These are phyloP conservation scores for Acanthochlamys bracteata DNA, from an alignment of 106 monocot genomes.

Conservation along the genomic window DNA sequence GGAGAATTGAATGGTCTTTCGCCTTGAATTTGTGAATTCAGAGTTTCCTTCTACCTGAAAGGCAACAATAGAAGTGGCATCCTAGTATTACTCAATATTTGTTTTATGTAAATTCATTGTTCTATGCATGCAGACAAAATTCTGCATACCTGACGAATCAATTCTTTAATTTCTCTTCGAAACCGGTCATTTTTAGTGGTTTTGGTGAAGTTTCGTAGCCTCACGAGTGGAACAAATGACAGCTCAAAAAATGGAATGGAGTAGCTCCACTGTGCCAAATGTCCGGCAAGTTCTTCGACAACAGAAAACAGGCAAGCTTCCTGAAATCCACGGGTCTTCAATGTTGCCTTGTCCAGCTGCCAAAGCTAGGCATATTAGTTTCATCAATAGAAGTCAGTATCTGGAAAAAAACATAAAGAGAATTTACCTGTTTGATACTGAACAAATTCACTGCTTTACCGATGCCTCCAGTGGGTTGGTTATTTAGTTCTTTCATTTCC, in stretches of 20 bases:
- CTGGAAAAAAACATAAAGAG: not conserved
- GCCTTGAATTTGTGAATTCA: slow-evolving; percentile 55
- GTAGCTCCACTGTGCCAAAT: slow-evolving; percentile 87
- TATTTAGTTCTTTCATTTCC: slow-evolving; percentile 79
- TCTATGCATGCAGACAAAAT: not conserved
- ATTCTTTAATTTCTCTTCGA: slow-evolving; percentile 69
- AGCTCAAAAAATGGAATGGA: slow-evolving; percentile 87
- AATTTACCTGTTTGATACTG: slow-evolving; percentile 55
- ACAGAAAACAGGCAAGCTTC: slow-evolving; percentile 71
- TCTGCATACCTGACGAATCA: slow-evolving; percentile 60
- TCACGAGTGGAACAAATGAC: slow-evolving; percentile 74
- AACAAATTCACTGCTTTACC: slow-evolving; percentile 76
- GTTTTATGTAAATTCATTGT: not conserved
- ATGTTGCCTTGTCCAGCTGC: slow-evolving; percentile 74
- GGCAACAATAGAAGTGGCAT: not conserved
- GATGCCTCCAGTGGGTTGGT: slow-evolving; percentile 52
- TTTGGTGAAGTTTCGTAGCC: slow-evolving; percentile 82
- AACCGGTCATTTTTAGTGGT: slow-evolving; percentile 49
- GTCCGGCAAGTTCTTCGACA: slow-evolving; percentile 85
- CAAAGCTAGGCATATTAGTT: not conserved
- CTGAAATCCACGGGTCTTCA: slow-evolving; percentile 84
- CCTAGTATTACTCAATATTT: not conserved
- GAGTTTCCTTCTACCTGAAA: slow-evolving; percentile 63
- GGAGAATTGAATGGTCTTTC: slow-evolving; percentile 37
- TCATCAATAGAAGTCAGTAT: not conserved